These are phyloP conservation scores for Rhamnella rubrinervis DNA, from an alignment of 331 rosid species.

Conservation along the genomic window DNA sequence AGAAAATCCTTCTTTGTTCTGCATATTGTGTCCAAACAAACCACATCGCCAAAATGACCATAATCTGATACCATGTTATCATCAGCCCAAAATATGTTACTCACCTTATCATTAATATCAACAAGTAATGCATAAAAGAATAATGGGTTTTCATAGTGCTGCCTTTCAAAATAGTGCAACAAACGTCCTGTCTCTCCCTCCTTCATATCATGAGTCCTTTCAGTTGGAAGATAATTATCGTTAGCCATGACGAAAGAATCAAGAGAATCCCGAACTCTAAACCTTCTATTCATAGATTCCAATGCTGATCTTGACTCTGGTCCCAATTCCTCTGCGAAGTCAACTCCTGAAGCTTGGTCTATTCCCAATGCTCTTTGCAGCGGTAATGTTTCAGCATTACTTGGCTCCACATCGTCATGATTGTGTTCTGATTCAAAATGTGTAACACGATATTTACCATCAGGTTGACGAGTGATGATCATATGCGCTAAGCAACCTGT, in stretches of 20 bases:
- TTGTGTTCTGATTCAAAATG: conserved; percentile 62
- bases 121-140: conserved; percentile 49
- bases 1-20: conserved; percentile 40
- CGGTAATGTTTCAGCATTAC: conserved; percentile 26
- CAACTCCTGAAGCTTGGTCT: conserved; percentile 35
- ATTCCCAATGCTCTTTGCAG: conserved; percentile 34
- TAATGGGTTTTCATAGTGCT: conserved; percentile 58
- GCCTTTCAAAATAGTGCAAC: conserved; percentile 61
- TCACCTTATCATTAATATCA: conserved; percentile 60
- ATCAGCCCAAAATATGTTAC: conserved; percentile 62
- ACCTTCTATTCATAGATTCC: conserved; percentile 30
- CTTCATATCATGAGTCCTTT: conserved; percentile 50
- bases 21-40: conserved; percentile 56
- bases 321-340: conserved; percentile 25
- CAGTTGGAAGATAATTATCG: conserved; percentile 46
- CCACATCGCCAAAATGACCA: conserved; percentile 58
- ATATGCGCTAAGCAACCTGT: conserved; percentile 73
- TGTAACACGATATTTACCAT: conserved; percentile 54
- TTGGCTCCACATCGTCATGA: conserved; percentile 44
- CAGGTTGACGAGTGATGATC: conserved; percentile 56
- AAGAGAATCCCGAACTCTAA: conserved; percentile 39
- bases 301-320: conserved; percentile 33
- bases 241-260: conserved; percentile 33
- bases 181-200: conserved; percentile 58
- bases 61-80: conserved; percentile 61